These are phyloP conservation scores for Taphrina betulina DNA, from an alignment of 1,139 yeast genomes.

Conservation along the genomic window DNA sequence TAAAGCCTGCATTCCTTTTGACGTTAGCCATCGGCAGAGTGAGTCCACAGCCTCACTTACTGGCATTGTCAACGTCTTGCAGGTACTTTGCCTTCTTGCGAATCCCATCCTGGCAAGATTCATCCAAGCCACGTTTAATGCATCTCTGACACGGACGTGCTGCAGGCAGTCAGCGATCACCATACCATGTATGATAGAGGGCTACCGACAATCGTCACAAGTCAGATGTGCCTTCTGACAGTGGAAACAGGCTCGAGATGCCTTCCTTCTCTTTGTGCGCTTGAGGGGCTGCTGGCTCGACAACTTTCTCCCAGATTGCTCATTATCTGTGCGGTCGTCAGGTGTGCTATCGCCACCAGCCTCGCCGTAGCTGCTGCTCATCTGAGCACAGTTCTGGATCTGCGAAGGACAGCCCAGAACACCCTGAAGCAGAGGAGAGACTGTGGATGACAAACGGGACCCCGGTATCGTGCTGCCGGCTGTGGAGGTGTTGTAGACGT, in stretches of 20 bases:
- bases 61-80: slow-evolving; percentile 41
- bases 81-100: slow-evolving; percentile 81
- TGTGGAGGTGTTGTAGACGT: too few relatives aligned
- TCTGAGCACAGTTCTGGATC: too few relatives aligned
- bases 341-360: too few relatives aligned
- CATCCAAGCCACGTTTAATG: slow-evolving; percentile 62
- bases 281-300: background rate
- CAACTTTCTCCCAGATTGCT: background rate
- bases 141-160: slow-evolving; percentile 81
- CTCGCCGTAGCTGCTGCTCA: too few relatives aligned
- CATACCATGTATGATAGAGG: background rate
- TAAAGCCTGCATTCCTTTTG: background rate
- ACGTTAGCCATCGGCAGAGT: background rate
- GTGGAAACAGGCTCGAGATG: slow-evolving; percentile 84
- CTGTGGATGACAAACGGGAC: too few relatives aligned
- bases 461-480: too few relatives aligned
- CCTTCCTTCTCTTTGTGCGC: slow-evolving; percentile 52
- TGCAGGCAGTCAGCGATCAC: too few relatives aligned
- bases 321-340: too few relatives aligned
- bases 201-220: slow-evolving; percentile 58
- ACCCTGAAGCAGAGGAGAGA: too few relatives aligned
- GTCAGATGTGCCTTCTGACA: slow-evolving; percentile 89
- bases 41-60: slow-evolving; percentile 8
- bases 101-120: slow-evolving; percentile 86
- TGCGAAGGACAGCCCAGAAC: too few relatives aligned